These are phyloP conservation scores for Fusarium sambucinum DNA, from an alignment of 2,329 filamentous ascomycete species.

Conservation along the genomic window DNA sequence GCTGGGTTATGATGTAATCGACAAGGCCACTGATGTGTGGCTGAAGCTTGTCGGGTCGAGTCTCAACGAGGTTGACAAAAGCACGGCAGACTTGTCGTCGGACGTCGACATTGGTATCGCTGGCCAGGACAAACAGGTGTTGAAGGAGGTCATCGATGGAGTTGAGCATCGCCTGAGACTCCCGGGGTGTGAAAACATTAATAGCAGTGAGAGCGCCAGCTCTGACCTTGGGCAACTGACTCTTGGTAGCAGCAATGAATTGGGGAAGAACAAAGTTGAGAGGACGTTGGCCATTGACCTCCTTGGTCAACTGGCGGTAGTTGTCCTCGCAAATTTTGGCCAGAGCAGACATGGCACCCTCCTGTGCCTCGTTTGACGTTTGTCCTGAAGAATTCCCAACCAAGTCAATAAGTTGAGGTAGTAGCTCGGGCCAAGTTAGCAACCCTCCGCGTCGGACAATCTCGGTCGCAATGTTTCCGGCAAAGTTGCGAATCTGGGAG, in stretches of 20 bases:
- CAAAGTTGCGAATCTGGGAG: constrained; percentile 85
- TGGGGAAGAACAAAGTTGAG: constrained; percentile 91
- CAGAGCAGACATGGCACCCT: constrained; percentile 93
- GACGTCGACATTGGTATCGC: constrained; percentile 83
- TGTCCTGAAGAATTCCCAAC: constrained; percentile 79
- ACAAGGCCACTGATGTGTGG: constrained; percentile 90
- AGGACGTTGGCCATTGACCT: constrained; percentile 89
- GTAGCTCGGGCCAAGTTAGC: constrained; percentile 89
- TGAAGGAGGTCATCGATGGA: constrained; percentile 85
- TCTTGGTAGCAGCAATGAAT: constrained; percentile 87
- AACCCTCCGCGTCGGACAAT: constrained; percentile 86
- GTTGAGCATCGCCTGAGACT: constrained; percentile 83
- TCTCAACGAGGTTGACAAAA: constrained; percentile 92
- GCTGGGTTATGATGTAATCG: constrained; percentile 92
- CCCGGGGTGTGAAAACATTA: constrained; percentile 90
- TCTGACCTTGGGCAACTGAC: constrained; percentile 80
- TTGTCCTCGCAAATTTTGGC: constrained; percentile 98
- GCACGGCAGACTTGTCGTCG: constrained; percentile 92
- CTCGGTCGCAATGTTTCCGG: constrained; percentile 95
- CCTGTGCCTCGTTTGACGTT: constrained; percentile 78
- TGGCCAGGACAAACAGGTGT: constrained; percentile 83
- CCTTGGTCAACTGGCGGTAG: constrained; percentile 83
- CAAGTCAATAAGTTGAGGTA: constrained; percentile 84
- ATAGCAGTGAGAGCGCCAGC: constrained; percentile 84
- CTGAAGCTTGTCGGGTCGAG: constrained; percentile 87